phyloP scores from a whole-genome alignment of 1,284 basidiomycete species.

The Boletus mariae region DNA sequence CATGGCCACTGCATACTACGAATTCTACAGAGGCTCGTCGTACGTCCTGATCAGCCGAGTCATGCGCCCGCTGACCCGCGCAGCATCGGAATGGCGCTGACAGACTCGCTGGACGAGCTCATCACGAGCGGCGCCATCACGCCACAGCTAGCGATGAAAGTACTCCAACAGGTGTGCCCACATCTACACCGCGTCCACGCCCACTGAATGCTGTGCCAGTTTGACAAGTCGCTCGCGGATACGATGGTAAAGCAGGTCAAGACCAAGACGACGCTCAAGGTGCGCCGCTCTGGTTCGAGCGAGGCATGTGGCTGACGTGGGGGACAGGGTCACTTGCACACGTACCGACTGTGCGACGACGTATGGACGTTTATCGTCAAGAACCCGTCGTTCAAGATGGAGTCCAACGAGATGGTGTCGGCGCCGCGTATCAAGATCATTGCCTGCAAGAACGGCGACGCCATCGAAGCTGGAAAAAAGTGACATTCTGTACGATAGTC shows the following conservation, averaged over 20 bases:
- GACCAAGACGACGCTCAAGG: slow-evolving; percentile 88
- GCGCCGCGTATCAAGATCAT: slow-evolving; percentile 90
- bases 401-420: slow-evolving; percentile 77
- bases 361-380: slow-evolving; percentile 97
- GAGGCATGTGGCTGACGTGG: not conserved
- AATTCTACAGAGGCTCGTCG: slow-evolving; percentile 88
- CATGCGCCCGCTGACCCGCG: not conserved
- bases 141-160: slow-evolving; percentile 96
- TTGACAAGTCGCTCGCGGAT: slow-evolving; percentile 92
- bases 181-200: not conserved
- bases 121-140: slow-evolving; percentile 97
- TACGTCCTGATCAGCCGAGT: slow-evolving; percentile 40
- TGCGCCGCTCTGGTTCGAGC: slow-evolving; percentile 31
- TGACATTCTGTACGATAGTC: slow-evolving; percentile 8
- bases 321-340: slow-evolving; percentile 78
- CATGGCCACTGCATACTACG: slow-evolving; percentile 84
- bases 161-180: slow-evolving; percentile 81
- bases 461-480: slow-evolving; percentile 68
- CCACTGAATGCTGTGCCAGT: slow-evolving; percentile 46
- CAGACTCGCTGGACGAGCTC: slow-evolving; percentile 98
- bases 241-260: slow-evolving; percentile 89
- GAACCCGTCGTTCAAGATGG: slow-evolving; percentile 91
- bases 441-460: slow-evolving; percentile 91
- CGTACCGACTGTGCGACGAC: slow-evolving; percentile 93
- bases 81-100: slow-evolving; percentile 95